These are phyloP conservation scores for Tagetes patula DNA, from an alignment of 129 eudicot species.

Conservation along the genomic window DNA sequence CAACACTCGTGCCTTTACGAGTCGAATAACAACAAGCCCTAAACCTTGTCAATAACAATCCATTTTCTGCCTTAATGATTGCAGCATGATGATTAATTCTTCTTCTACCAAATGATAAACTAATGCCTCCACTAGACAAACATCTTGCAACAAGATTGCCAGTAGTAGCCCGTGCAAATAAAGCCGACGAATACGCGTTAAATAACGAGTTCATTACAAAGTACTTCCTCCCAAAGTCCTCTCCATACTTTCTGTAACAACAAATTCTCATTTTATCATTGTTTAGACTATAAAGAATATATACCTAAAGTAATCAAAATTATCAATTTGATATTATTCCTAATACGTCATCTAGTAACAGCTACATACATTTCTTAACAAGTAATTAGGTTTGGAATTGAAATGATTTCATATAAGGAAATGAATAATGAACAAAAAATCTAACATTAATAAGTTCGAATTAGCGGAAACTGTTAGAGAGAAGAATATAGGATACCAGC, in stretches of 20 bases:
- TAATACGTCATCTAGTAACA: no score
- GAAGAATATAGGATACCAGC: constrained; percentile 20
- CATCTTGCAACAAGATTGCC: constrained; percentile 42
- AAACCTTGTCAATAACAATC: constrained; percentile 42
- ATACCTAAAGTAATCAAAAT: no score
- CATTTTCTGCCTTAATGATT: constrained; percentile 35
- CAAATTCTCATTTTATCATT: constrained; percentile 18
- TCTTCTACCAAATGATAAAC: constrained; percentile 34
- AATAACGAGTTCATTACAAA: constrained; percentile 71
- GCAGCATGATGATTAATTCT: constrained; percentile 38
- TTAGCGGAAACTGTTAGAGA: constrained; percentile 16
- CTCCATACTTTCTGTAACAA: constrained; percentile 51
- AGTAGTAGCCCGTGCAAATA: constrained; percentile 52
- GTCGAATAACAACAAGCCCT: constrained; percentile 54
- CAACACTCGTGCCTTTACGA: constrained; percentile 32
- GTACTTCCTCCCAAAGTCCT: constrained; percentile 34
- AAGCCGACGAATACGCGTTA: constrained; percentile 50
- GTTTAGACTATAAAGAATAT: no score
- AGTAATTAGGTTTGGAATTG: constrained; percentile 28
- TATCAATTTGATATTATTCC: no score
- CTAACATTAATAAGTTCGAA: constrained; percentile 16
- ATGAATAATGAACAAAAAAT: neutral
- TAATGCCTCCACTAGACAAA: constrained; percentile 31
- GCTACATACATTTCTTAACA: neutral
- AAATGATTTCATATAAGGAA: constrained; percentile 5